These are phyloP conservation scores for Kalanchoe fedtschenkoi DNA, from an alignment of 164 flowering plant genomes.

Conservation along the genomic window DNA sequence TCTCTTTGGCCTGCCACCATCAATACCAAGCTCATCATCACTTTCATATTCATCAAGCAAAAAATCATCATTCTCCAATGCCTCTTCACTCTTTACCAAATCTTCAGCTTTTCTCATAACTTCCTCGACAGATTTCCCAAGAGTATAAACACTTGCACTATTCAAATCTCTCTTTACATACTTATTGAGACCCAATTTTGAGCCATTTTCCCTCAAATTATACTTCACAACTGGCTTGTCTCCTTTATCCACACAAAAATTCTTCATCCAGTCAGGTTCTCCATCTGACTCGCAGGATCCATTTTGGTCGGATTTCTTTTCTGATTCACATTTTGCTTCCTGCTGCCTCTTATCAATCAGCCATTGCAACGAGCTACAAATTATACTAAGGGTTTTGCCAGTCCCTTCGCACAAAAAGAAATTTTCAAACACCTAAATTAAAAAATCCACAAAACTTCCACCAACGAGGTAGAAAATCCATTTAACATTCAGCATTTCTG, in stretches of 20 bases:
- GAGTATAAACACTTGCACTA: constrained; percentile 13
- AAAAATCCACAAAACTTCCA: not conserved
- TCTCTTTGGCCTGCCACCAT: constrained; percentile 36
- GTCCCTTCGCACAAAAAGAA: constrained; percentile 39
- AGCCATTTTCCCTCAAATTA: constrained; percentile 8
- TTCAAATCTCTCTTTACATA: constrained; percentile 12
- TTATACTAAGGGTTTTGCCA: constrained; percentile 91
- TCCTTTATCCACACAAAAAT: constrained; percentile 33
- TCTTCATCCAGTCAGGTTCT: constrained; percentile 91
- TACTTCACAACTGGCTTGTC: constrained; percentile 12
- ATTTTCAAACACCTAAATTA: constrained; percentile 7
- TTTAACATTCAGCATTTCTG: not conserved
- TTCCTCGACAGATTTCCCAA: constrained; percentile 7
- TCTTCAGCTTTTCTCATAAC: constrained; percentile 9
- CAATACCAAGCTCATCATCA: constrained; percentile 39
- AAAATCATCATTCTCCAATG: constrained; percentile 53
- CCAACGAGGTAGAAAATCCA: not conserved
- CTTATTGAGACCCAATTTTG: constrained; percentile 10
- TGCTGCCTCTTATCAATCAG: constrained; percentile 43
- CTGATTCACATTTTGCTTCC: constrained; percentile 6
- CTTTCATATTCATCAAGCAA: constrained; percentile 84
- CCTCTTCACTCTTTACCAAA: constrained; percentile 13
- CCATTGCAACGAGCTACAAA: constrained; percentile 93
- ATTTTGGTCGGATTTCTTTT: constrained; percentile 9
- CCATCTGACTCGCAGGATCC: constrained; percentile 31